Conservation (phyloP, 208 protist genomes). For the Crithidia expoeki region DNA sequence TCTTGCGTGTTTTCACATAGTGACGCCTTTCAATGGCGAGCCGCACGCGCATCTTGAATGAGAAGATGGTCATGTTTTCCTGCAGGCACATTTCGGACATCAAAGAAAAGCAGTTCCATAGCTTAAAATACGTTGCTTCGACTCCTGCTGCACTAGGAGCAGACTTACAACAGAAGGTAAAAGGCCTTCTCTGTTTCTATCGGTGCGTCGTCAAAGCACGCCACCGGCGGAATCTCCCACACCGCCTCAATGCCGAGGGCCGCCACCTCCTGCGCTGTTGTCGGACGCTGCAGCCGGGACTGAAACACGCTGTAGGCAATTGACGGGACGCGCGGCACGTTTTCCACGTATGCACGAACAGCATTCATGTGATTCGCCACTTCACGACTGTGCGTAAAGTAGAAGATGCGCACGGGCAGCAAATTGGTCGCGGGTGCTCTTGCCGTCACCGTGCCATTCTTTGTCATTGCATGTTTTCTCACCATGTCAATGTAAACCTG, state of each 20-base stretch:
- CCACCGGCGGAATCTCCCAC: conserved; percentile 61
- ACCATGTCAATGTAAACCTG: conserved; percentile 67
- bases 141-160: not conserved
- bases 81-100: no score
- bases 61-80: no score
- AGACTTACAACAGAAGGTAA: conserved; percentile 42
- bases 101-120: no score
- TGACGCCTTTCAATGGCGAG: no score
- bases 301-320: conserved; percentile 71
- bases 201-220: conserved; percentile 54
- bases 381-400: conserved; percentile 52
- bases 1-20: no score
- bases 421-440: not conserved
- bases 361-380: conserved; percentile 85
- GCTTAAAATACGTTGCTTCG: no score
- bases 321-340: conserved; percentile 40
- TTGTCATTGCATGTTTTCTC: not conserved
- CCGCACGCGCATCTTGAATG: no score
- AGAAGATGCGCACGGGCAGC: conserved; percentile 75
- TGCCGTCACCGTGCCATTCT: not conserved
- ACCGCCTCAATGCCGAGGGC: conserved; percentile 46
- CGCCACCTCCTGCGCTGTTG: conserved; percentile 35
- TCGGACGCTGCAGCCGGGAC: conserved; percentile 37
- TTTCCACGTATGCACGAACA: conserved; percentile 50
- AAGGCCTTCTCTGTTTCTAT: conserved; percentile 36